Conservation (phyloP, 1,284 basidiomycete genomes). For the Gastroboletus turbinatus region DNA sequence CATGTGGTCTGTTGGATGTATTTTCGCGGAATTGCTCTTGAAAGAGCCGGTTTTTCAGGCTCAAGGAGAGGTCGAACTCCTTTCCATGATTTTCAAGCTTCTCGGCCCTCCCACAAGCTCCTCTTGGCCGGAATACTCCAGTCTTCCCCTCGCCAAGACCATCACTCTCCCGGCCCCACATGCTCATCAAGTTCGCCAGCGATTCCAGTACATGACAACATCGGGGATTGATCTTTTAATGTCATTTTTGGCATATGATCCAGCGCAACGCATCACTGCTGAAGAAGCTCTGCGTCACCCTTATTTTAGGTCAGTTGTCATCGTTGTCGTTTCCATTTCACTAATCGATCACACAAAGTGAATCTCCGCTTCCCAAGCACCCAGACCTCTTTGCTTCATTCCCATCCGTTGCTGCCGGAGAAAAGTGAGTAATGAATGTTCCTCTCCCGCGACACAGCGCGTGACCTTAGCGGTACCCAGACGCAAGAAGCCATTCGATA, state of each 20-base stretch:
- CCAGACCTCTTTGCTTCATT: slow-evolving; percentile 97
- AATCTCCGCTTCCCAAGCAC: slow-evolving; percentile 94
- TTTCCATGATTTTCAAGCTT: slow-evolving; percentile 91
- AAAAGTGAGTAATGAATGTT: slow-evolving; percentile 62
- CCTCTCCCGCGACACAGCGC: background rate
- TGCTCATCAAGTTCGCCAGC: slow-evolving; percentile 67
- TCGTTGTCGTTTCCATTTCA: background rate
- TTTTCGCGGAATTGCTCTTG: slow-evolving; percentile 94
- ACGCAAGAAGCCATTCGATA: slow-evolving; percentile 72
- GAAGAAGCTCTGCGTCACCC: slow-evolving; percentile 88
- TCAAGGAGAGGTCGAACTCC: slow-evolving; percentile 91
- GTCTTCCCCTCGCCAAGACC: slow-evolving; percentile 78
- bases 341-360: slow-evolving; percentile 47
- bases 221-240: slow-evolving; percentile 86
- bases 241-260: slow-evolving; percentile 86
- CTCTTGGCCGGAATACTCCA: slow-evolving; percentile 84
- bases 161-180: slow-evolving; percentile 80
- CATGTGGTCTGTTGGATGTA: slow-evolving; percentile 99
- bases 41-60: slow-evolving; percentile 95
- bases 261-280: slow-evolving; percentile 79
- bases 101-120: slow-evolving; percentile 85
- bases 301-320: slow-evolving; percentile 77
- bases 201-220: slow-evolving; percentile 80
- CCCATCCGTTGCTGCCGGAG: slow-evolving; percentile 95
- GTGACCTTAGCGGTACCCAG: slow-evolving; percentile 38